Evolutionary conservation across 1,284 basidiomycete genomes (phyloP), one percentile per base, ranked within the genome.

Genomic region (Trichosporon inkin): DNA sequence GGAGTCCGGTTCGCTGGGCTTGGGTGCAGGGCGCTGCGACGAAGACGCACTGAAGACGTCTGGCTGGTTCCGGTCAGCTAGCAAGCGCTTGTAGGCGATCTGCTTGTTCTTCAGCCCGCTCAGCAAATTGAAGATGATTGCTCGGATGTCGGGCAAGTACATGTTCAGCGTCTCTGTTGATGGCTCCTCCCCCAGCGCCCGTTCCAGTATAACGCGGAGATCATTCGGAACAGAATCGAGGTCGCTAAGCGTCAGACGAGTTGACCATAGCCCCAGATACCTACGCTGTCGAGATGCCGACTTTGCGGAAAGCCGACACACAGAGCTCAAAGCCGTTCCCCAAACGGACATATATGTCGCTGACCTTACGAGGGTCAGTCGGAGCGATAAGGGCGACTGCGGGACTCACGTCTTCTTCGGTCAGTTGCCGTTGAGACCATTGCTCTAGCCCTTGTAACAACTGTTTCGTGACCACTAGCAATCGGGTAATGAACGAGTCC

Each of bases 291-390:
- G 90, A 86, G 68, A 99, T 96, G 57, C 88, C 87, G 67, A 88
- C 92, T 20, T 84, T 82, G 10, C 84, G 83, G 76, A 99, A 99
- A 1, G 94, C 92, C 56, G 87, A 84, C 38, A 94, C 90, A 24
- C 93, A 93, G 17, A 87, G 85, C 75, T 97, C 97, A 81, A 99
- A 98, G 72, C 97, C 94, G 77, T 99, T 98, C 19, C 95, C 95
- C 17, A 99, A 82, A 52, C 88, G 85, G 56, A 99, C 96, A 77
- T 99, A 99, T 60, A 96, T 89, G 77, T 98, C 92, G 81, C 92
- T 96, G 68, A 99, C 93, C 68, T 90, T 13, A 20, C 2, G n/a
- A 20, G 32, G n/a, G 55, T 54, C 20, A 51, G 56, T 20, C 28
- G 28, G 28, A 3, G 28, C 24, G 16, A 6, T 34, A 35, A 37